These are phyloP conservation scores for Penicillium canescens DNA, from an alignment of 495 filamentous ascomycete genomes.

Conservation along the genomic window DNA sequence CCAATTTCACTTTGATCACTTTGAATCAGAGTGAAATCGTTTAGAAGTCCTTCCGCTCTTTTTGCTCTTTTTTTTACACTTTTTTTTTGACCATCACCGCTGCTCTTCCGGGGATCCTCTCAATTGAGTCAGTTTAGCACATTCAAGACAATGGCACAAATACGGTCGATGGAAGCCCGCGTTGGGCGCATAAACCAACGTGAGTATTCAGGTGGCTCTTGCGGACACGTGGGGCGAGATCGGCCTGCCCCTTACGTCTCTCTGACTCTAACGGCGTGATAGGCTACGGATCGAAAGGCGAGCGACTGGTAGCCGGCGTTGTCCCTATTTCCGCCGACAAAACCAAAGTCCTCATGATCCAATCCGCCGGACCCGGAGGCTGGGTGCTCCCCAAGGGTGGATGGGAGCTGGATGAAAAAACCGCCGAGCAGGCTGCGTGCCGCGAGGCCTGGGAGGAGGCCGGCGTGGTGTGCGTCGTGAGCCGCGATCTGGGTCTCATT, in stretches of 20 bases:
- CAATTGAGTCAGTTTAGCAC: slow-evolving; percentile 5
- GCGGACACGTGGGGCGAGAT: slow-evolving; percentile 19
- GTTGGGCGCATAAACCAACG: slow-evolving; percentile 75
- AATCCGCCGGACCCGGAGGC: slow-evolving; percentile 81
- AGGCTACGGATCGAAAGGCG: slow-evolving; percentile 92
- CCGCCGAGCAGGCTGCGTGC: slow-evolving; percentile 64
- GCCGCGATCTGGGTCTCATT: slow-evolving; percentile 82
- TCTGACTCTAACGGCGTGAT: slow-evolving; percentile 14
- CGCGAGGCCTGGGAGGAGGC: slow-evolving; percentile 98
- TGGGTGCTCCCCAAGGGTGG: slow-evolving; percentile 98
- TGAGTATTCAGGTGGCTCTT: slow-evolving; percentile 51
- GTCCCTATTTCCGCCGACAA: slow-evolving; percentile 79
- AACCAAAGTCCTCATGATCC: slow-evolving; percentile 84
- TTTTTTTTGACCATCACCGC: neutral
- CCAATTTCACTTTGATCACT: neutral
- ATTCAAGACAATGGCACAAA: slow-evolving; percentile 54
- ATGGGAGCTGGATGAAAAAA: slow-evolving; percentile 90
- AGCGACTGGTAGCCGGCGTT: slow-evolving; percentile 92
- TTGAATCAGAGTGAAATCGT: neutral
- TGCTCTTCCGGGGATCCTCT: neutral
- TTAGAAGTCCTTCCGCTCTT: slow-evolving; percentile 5
- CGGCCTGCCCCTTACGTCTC: neutral
- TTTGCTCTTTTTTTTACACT: slow-evolving; percentile 21
- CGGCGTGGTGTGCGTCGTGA: slow-evolving; percentile 80
- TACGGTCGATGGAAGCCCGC: slow-evolving; percentile 75